Conservation (phyloP, 2,329 filamentous ascomycete genomes). For the Cercospora sp. region DNA sequence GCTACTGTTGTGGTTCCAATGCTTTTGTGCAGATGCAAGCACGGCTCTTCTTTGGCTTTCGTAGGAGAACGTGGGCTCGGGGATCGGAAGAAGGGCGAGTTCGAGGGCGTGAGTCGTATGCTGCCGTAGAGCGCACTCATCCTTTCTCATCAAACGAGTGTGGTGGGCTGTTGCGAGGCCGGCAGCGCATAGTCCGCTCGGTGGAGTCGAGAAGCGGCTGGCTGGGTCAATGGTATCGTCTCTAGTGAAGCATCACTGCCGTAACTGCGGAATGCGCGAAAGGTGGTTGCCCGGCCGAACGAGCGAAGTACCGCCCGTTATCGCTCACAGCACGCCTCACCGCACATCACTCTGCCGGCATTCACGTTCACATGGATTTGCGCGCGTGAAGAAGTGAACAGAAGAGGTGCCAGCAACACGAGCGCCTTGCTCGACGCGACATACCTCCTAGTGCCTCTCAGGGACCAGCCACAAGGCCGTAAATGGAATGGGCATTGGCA, state of each 20-base stretch:
- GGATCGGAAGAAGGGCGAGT: constrained; percentile 64
- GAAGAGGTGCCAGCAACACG: not conserved
- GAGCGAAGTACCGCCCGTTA: not conserved
- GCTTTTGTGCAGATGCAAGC: constrained; percentile 75
- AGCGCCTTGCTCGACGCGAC: not conserved
- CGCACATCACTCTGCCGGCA: not conserved
- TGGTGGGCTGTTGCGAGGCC: constrained; percentile 24
- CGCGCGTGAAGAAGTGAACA: not conserved
- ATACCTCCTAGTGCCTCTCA: not conserved
- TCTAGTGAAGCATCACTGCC: constrained; percentile 2
- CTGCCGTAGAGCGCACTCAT: constrained; percentile 29
- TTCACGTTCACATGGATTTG: not conserved
- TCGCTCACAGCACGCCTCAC: constrained; percentile 2
- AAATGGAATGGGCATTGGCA: not conserved
- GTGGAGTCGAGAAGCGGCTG: not conserved
- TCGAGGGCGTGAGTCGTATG: constrained; percentile 65
- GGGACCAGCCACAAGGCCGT: not conserved
- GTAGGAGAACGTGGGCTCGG: constrained; percentile 65
- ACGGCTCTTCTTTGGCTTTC: constrained; percentile 50
- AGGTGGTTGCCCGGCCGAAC: constrained; percentile 3
- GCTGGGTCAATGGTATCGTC: not conserved
- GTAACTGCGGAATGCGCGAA: constrained; percentile 2
- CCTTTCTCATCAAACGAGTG: constrained; percentile 21
- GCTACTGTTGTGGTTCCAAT: constrained; percentile 87
- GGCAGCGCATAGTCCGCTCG: constrained; percentile 11